phyloP scores from a whole-genome alignment of 2,329 filamentous ascomycete species.

The Diaporthe citrichinensis region DNA sequence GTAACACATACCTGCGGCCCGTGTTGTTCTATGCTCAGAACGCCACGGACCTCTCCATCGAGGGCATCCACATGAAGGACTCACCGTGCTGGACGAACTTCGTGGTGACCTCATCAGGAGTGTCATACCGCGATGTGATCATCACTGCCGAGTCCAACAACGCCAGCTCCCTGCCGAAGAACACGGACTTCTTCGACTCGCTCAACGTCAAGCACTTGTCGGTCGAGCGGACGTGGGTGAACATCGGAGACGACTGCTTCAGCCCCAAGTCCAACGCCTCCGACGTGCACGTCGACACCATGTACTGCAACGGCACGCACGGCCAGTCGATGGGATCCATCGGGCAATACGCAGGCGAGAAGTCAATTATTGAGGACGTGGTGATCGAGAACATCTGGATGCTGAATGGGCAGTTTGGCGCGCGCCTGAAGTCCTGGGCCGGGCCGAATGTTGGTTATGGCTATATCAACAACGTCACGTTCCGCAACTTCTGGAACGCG shows the following conservation, averaged over 20 bases:
- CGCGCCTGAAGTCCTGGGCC: slow-evolving; percentile 74
- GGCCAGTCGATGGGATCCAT: slow-evolving; percentile 71
- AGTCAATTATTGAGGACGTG: slow-evolving; percentile 69
- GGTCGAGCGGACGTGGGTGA: slow-evolving; percentile 64
- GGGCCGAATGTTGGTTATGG: slow-evolving; percentile 70
- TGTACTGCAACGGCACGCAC: slow-evolving; percentile 72
- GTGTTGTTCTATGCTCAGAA: slow-evolving; percentile 75
- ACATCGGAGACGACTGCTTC: slow-evolving; percentile 73
- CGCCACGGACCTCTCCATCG: slow-evolving; percentile 68
- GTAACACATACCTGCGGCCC: slow-evolving; percentile 70
- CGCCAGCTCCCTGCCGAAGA: slow-evolving; percentile 64
- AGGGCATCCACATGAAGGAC: slow-evolving; percentile 71
- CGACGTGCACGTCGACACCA: slow-evolving; percentile 70
- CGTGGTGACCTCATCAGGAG: slow-evolving; percentile 62
- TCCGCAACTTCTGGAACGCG: slow-evolving; percentile 71
- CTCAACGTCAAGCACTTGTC: slow-evolving; percentile 68
- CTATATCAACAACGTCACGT: slow-evolving; percentile 73
- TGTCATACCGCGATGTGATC: slow-evolving; percentile 59
- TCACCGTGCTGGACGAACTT: slow-evolving; percentile 77
- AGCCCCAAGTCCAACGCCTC: slow-evolving; percentile 72
- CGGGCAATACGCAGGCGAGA: slow-evolving; percentile 68
- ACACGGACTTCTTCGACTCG: slow-evolving; percentile 75
- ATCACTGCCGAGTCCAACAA: slow-evolving; percentile 67
- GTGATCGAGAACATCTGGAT: slow-evolving; percentile 72
- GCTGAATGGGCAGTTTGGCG: slow-evolving; percentile 65